A percentile compares a stretch with the other conserved stretches of the same genome.
Evolutionary conservation across 352 stramenopile species (phyloP).

Genomic region (Phytophthora cryptogea): DNA sequence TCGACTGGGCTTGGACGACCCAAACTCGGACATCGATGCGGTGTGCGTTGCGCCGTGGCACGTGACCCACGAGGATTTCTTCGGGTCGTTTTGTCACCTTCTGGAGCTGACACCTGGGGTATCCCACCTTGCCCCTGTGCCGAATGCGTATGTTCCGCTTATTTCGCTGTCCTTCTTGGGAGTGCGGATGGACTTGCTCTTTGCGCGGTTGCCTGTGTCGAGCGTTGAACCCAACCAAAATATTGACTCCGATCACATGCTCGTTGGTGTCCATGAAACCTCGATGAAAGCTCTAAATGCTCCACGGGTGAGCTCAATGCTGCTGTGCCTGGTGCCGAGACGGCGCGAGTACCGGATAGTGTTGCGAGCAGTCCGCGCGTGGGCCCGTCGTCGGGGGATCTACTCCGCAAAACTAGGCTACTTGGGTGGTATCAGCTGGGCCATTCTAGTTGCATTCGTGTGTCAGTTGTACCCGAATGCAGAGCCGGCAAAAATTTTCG

Average conservation of each 20-base stretch:
- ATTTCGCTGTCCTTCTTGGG: constrained; percentile 90
- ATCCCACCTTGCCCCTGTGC: constrained; percentile 78
- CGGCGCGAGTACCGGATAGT: constrained; percentile 90
- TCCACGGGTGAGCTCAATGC: constrained; percentile 94
- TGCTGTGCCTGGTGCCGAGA: constrained; percentile 91
- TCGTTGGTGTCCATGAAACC: constrained; percentile 91
- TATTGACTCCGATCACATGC: constrained; percentile 86
- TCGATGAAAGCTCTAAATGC: constrained; percentile 96
- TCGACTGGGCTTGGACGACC: constrained; percentile 80
- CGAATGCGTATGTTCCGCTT: constrained; percentile 92
- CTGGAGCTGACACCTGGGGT: constrained; percentile 70
- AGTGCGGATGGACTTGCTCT: constrained; percentile 93
- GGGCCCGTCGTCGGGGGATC: constrained; percentile 89
- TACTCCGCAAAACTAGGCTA: constrained; percentile 98
- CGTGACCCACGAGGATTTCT: constrained; percentile 88
- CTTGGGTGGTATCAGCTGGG: constrained; percentile 97
- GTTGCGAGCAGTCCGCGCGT: constrained; percentile 72
- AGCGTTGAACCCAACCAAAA: constrained; percentile 74
- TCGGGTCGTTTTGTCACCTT: constrained; percentile 70
- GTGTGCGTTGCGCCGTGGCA: constrained; percentile 85
- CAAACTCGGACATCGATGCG: constrained; percentile 83
- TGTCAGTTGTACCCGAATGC: constrained; percentile 89
- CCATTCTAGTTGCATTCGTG: constrained; percentile 97
- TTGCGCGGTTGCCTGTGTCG: constrained; percentile 74
- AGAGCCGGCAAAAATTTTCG: constrained; percentile 73